phyloP scores from a whole-genome alignment of 1,284 basidiomycete genomes.

The Sanghuangporus baumii region DNA sequence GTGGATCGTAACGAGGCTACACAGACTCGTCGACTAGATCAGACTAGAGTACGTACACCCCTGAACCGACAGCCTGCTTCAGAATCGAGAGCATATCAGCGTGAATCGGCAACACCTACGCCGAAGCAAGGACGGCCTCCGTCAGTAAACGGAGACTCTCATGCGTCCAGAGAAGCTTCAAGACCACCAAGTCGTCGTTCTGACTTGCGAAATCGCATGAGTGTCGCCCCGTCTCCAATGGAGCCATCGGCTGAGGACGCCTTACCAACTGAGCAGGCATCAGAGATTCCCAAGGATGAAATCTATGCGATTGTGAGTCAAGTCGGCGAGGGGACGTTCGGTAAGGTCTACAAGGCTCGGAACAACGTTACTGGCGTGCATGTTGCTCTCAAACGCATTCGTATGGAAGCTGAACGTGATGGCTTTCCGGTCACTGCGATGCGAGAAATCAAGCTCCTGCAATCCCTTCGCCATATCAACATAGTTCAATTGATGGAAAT shows the following conservation, averaged over 20 bases:
- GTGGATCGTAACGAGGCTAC: not conserved
- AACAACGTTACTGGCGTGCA: constrained; percentile 70
- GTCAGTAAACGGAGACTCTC: not conserved
- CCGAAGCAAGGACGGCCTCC: not conserved
- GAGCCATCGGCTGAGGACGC: constrained; percentile 1
- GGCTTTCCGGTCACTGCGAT: constrained; percentile 99
- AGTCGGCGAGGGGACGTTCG: constrained; percentile 98
- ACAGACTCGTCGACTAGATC: not conserved
- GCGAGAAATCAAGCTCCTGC: constrained; percentile 97
- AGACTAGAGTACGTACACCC: not conserved
- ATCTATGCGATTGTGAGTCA: constrained; percentile 88
- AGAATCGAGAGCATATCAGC: not conserved
- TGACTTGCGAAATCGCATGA: not conserved
- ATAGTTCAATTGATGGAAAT: constrained; percentile 91
- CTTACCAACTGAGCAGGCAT: not conserved
- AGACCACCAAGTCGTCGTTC: not conserved
- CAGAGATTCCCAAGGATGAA: constrained; percentile 39
- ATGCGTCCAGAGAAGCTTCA: not conserved
- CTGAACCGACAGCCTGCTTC: not conserved
- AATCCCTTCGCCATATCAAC: constrained; percentile 86
- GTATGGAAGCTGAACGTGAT: constrained; percentile 97
- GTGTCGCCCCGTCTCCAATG: constrained; percentile 2
- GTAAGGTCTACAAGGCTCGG: constrained; percentile 97
- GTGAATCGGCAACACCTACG: not conserved
- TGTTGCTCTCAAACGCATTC: constrained; percentile 94